These are phyloP conservation scores for Ceratonia siliqua DNA, from an alignment of 306 rosid genomes.

Conservation along the genomic window DNA sequence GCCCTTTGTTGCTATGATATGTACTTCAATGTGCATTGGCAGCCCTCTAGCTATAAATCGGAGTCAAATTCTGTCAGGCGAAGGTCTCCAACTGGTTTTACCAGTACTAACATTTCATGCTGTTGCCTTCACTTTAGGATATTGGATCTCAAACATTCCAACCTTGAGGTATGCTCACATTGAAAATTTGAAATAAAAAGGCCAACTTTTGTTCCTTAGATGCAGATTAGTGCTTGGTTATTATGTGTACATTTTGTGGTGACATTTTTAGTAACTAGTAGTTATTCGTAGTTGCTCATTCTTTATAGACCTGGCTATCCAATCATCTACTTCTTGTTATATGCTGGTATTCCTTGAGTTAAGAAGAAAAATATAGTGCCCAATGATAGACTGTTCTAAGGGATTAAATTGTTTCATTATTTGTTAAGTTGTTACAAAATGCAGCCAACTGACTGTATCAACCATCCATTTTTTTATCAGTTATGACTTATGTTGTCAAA, in stretches of 20 bases:
- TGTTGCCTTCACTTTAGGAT: slow-evolving; percentile 77
- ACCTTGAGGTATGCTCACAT: slow-evolving; percentile 60
- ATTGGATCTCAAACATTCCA: slow-evolving; percentile 82
- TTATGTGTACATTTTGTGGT: background rate
- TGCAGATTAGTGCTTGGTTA: slow-evolving; percentile 7
- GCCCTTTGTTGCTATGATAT: slow-evolving; percentile 95
- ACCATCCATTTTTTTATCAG: slow-evolving; percentile 9
- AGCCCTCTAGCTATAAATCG: slow-evolving; percentile 92
- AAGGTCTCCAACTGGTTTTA: slow-evolving; percentile 75
- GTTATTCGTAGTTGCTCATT: background rate
- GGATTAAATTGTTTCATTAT: background rate
- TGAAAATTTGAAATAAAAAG: background rate
- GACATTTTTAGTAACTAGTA: background rate
- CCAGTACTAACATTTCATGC: slow-evolving; percentile 78
- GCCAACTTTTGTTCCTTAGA: background rate
- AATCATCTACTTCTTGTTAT: background rate
- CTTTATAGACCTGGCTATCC: background rate
- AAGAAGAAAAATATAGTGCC: background rate
- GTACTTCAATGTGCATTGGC: slow-evolving; percentile 96
- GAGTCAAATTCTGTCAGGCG: slow-evolving; percentile 68
- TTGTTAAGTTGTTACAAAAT: background rate
- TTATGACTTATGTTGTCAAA: slow-evolving; percentile 20
- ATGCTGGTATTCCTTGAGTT: slow-evolving; percentile 4
- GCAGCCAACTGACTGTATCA: slow-evolving; percentile 10
- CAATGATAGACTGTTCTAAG: background rate